Evolutionary conservation across 2,329 filamentous ascomycete genomes (phyloP).

Genomic region (Cladosporium halotolerans): DNA sequence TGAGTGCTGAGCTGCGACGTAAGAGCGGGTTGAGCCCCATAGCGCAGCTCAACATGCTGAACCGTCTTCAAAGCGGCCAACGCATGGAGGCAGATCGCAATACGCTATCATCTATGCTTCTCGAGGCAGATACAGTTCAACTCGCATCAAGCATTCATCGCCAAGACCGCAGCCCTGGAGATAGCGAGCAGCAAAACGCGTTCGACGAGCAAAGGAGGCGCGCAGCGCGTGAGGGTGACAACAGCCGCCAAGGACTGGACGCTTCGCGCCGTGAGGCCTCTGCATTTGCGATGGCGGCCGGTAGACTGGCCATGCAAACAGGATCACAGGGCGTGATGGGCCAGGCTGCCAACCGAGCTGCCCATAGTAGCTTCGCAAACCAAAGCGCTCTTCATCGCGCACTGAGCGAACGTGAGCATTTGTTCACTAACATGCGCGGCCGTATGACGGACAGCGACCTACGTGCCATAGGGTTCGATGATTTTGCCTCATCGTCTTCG

Average conservation of each 20-base stretch:
- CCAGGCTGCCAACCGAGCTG: not conserved
- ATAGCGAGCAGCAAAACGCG: not conserved
- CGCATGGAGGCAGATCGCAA: constrained; percentile 18
- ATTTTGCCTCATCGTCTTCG: constrained; percentile 11
- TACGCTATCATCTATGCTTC: constrained; percentile 21
- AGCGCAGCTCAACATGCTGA: constrained; percentile 24
- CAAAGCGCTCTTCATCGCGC: not conserved
- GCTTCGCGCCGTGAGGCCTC: constrained; percentile 22
- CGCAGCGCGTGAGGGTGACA: constrained; percentile 23
- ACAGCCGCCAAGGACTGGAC: constrained; percentile 25
- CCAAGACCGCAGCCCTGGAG: constrained; percentile 6
- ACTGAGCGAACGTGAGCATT: not conserved
- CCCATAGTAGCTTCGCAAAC: not conserved
- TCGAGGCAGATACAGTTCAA: constrained; percentile 14
- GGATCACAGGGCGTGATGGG: not conserved
- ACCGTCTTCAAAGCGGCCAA: constrained; percentile 23
- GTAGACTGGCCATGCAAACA: constrained; percentile 23
- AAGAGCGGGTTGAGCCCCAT: constrained; percentile 17
- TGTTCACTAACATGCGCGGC: not conserved
- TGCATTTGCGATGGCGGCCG: constrained; percentile 23
- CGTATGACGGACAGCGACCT: not conserved
- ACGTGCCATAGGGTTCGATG: not conserved
- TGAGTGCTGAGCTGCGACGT: constrained; percentile 22
- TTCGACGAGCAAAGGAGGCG: constrained; percentile 11
- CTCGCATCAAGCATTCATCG: constrained; percentile 17